Base-by-base conservation (phyloP, 192 early-diverging fungal genomes). In the Gonapodya sp. region DNA sequence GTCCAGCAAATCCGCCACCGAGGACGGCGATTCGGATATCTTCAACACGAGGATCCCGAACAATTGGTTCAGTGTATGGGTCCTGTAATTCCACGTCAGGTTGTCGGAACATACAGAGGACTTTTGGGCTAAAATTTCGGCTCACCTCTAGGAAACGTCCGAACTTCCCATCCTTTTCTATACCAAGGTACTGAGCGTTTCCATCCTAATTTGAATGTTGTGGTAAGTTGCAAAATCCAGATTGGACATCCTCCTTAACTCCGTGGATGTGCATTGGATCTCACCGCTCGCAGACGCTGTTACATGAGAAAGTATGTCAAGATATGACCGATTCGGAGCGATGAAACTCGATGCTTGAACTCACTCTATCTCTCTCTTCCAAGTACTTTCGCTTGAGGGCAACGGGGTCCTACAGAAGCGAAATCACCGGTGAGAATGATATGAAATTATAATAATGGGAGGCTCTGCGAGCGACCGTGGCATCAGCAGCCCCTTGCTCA, bases 1-100 rank as follows among this genome's bases (percentile, higher is more conserved):
- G 18, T 34, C 75, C 75, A 33, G 75, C 18, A 33, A 77, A 77
- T 31, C 75, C 75, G 18, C 75, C 75, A 33, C 75, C 75, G 31
- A 77, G 75, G 34, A 77, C 75, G 16, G 75, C 46, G 46, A 64
- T 64, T 64, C 46, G 8, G 46, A 64, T 24, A 24, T 64, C 46
- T 8, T 64, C 46, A 24, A 24, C 46, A 16, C 46, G 46, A 16
- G 46, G 46, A 24, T 64, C 46, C 8, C 46, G 46, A 16, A 64
- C 46, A 64, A 64, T 64, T 8, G 46, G 46, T 16, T 8, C 8
- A 24, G 46, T 64, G 46, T 64, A 64, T 8, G 46, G 46, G 46
- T 64, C 46, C 46, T 64, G 8, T 64, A 16, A n/a, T n/a, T n/a
- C n/a, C n/a, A n/a, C n/a, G n/a, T n/a, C n/a, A n/a, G n/a, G n/a